Conservation (phyloP, 805 yeast species). For the Yarrowia deformans region DNA sequence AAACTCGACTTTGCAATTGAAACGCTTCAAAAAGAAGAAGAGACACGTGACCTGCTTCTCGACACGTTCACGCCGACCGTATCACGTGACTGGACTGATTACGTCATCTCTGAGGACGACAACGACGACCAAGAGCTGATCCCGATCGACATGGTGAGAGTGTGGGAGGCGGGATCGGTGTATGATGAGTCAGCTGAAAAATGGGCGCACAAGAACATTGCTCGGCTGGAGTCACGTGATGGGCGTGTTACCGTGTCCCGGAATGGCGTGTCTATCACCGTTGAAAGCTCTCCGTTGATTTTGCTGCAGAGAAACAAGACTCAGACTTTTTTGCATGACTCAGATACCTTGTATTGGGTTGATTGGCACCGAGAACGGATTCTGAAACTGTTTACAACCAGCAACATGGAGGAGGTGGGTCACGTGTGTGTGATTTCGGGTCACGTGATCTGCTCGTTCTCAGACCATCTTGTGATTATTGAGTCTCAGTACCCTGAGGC, state of each 20-base stretch:
- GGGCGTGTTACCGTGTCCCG: background rate
- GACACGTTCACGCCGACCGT: slow-evolving; percentile 11
- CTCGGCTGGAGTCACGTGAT: slow-evolving; percentile 5
- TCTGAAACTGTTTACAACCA: background rate
- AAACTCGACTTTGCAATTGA: background rate
- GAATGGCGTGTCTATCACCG: background rate
- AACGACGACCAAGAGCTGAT: background rate
- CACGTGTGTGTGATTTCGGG: slow-evolving; percentile 5
- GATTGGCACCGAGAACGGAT: slow-evolving; percentile 9
- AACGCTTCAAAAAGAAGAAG: background rate
- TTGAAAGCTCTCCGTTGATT: background rate
- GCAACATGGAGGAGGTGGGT: background rate
- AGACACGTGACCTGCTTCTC: slow-evolving; percentile 1
- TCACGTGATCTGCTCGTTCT: background rate
- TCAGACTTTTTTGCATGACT: slow-evolving; percentile 19
- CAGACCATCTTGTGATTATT: background rate
- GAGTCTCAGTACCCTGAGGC: slow-evolving; percentile 14
- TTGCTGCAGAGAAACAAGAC: background rate
- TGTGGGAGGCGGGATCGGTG: background rate
- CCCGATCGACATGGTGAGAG: slow-evolving; percentile 9
- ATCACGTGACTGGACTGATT: slow-evolving; percentile 19
- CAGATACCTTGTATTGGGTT: slow-evolving; percentile 4
- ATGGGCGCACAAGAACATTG: background rate
- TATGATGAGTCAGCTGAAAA: background rate
- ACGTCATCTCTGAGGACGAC: background rate